phyloP scores from a whole-genome alignment of 768 basidiomycete genomes.

The Tephrocybe sp. region DNA sequence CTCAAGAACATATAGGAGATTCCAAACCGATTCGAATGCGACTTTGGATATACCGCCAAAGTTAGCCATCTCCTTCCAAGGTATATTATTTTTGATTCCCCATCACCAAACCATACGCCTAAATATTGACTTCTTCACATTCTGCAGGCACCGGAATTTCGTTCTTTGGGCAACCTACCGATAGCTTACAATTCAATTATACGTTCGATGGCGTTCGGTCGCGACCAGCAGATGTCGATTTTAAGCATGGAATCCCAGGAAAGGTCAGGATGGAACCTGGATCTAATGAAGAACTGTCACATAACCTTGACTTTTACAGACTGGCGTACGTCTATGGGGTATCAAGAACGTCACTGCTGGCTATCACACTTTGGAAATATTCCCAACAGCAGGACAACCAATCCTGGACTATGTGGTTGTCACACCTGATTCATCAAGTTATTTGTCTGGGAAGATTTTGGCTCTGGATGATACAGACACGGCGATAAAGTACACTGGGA shows the following conservation, averaged over 20 bases:
- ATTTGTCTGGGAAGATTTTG: not conserved
- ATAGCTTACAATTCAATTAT: constrained; percentile 6
- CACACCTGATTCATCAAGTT: not conserved
- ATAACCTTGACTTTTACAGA: not conserved
- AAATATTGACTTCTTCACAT: not conserved
- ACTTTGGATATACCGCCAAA: not conserved
- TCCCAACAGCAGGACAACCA: not conserved
- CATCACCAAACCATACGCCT: no score
- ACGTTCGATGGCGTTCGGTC: not conserved
- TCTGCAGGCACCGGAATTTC: not conserved
- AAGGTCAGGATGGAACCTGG: no score
- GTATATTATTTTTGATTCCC: not conserved
- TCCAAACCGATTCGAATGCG: not conserved
- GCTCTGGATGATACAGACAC: constrained; percentile 7
- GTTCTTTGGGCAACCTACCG: constrained; percentile 3
- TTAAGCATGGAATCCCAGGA: constrained; percentile 2
- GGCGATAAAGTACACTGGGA: constrained; percentile 2
- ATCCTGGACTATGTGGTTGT: constrained; percentile 7
- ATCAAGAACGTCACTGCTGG: not conserved
- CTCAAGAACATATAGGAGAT: not conserved
- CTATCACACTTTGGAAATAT: not conserved
- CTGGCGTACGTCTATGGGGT: constrained; percentile 4
- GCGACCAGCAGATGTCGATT: constrained; percentile 1
- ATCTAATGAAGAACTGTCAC: no score
- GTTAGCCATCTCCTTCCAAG: not conserved